Conservation (phyloP, 2,329 filamentous ascomycete species). For the Chrysoporthe cubensis region DNA sequence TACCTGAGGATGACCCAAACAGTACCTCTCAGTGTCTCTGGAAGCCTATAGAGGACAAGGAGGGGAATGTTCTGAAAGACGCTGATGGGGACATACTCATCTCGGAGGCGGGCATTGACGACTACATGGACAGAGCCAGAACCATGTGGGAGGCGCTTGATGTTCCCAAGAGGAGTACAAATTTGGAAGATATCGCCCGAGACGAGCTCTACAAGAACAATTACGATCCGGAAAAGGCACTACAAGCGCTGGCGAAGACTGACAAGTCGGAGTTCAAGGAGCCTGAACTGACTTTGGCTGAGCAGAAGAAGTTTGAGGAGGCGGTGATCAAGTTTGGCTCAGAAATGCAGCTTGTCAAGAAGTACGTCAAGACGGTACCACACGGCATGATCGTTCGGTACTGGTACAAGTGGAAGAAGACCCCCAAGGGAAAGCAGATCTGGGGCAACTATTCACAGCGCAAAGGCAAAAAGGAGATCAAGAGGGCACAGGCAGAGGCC, state of each 20-base stretch:
- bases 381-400: conserved; percentile 84
- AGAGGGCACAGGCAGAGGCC: conserved; percentile 69
- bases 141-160: conserved; percentile 67
- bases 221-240: conserved; percentile 72
- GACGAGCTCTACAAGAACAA: conserved; percentile 72
- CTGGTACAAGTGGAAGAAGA: conserved; percentile 99
- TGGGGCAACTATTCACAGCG: conserved; percentile 89
- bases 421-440: conserved; percentile 78
- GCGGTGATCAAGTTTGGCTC: conserved; percentile 89
- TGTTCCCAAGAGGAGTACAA: conserved; percentile 78
- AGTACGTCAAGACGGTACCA: conserved; percentile 81
- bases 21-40: conserved; percentile 79
- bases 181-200: conserved; percentile 83
- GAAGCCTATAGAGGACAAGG: conserved; percentile 63
- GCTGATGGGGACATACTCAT: conserved; percentile 38
- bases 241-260: conserved; percentile 69
- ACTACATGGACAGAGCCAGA: conserved; percentile 75
- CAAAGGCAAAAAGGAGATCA: conserved; percentile 87
- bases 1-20: conserved; percentile 69
- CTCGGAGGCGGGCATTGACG: conserved; percentile 57
- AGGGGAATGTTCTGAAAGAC: conserved; percentile 18
- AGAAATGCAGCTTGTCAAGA: conserved; percentile 80
- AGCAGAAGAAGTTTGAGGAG: conserved; percentile 90
- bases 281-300: conserved; percentile 75
- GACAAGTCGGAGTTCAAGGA: conserved; percentile 80